Base-by-base conservation (phyloP, 225 moss, liverwort and hornwort genomes). In the Anthoceros angustus region DNA sequence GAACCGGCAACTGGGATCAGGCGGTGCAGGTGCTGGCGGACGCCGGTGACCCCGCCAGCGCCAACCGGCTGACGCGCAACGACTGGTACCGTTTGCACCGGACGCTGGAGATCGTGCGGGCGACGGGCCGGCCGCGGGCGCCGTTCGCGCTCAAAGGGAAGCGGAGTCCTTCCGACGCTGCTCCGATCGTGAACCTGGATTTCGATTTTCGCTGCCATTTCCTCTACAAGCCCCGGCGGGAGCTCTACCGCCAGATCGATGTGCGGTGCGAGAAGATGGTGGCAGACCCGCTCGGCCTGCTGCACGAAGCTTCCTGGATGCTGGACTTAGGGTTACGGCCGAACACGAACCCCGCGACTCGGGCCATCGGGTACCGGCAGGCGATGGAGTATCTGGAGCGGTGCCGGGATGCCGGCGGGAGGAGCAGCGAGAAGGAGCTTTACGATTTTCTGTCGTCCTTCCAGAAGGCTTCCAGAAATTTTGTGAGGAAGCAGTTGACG, bases 291-390 rank as follows among this genome's bases (percentile, higher is more conserved):
- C 50, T 62, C 26, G 93, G 89, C 63, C 69, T 93, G 62, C 70
- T 93, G 62, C 77, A 73, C 61, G 93, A 93, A 77, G 86, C 93
- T 72, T 93, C 93, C 11, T 87, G 81, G 81, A 84, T 94, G 5
- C 78, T 94, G 61, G 93, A 94, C 69, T 67, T 86, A 49, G 87
- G 86, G 71, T 61, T 94, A 67, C 50, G 71, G 63, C 90, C 93
- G 12, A 86, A 86, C 66, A 77, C 87, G 15, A 84, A 75, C 68
- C 78, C 86, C 46, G 77, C 93, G 62, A 90, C 93, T 71, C 87
- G 93, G 66, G 93, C 90, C 61, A 94, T 94, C 70, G 93, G 93
- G 48, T 94, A 94, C 72, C 87, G 86, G 69, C 72, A 90, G 86
- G 84, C 92, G 15, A 93, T 93, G 93, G 89, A 89, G 67, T 89